Evolutionary conservation across 352 stramenopile species (phyloP).

Genomic region (Phytopythium cucurbitacearum): DNA sequence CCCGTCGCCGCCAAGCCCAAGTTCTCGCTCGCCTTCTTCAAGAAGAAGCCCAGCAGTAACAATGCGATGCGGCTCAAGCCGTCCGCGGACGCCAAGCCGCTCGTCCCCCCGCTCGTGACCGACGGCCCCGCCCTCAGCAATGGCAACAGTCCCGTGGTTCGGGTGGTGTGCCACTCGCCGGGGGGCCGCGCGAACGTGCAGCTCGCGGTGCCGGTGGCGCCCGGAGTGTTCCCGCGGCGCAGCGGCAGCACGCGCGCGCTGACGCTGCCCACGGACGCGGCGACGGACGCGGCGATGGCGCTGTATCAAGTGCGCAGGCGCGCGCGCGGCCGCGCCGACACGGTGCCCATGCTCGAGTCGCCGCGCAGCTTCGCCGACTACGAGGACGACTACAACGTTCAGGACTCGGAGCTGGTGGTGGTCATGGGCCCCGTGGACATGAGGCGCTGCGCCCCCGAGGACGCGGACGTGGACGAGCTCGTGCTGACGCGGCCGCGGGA

Average conservation of each 20-base stretch:
- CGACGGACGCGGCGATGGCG: background rate
- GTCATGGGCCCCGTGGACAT: background rate
- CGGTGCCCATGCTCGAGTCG: slow-evolving; percentile 14
- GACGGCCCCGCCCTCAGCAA: slow-evolving; percentile 5
- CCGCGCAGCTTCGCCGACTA: slow-evolving; percentile 8
- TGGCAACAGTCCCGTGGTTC: no score
- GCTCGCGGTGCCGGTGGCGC: slow-evolving; percentile 34
- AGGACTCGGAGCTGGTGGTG: background rate
- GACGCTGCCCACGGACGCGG: background rate
- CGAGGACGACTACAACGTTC: slow-evolving; percentile 8
- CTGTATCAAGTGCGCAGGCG: background rate
- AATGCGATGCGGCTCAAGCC: background rate
- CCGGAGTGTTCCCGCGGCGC: slow-evolving; percentile 7
- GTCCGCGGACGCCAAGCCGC: background rate
- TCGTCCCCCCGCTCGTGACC: background rate
- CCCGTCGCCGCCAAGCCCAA: slow-evolving; percentile 12
- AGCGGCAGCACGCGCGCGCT: slow-evolving; percentile 3
- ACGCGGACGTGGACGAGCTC: slow-evolving; percentile 26
- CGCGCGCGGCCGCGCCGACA: background rate
- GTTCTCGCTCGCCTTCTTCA: slow-evolving; percentile 17
- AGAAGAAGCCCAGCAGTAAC: background rate
- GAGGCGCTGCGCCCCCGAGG: slow-evolving; percentile 1
- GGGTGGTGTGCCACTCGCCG: slow-evolving; percentile 27
- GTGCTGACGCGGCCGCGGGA: slow-evolving; percentile 29
- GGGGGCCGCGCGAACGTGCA: slow-evolving; percentile 28